Percentiles rank a stretch among this genome's conserved stretches.
phyloP scores from a whole-genome alignment of 2,329 filamentous ascomycete species.

The Pseudogymnoascus sp. region DNA sequence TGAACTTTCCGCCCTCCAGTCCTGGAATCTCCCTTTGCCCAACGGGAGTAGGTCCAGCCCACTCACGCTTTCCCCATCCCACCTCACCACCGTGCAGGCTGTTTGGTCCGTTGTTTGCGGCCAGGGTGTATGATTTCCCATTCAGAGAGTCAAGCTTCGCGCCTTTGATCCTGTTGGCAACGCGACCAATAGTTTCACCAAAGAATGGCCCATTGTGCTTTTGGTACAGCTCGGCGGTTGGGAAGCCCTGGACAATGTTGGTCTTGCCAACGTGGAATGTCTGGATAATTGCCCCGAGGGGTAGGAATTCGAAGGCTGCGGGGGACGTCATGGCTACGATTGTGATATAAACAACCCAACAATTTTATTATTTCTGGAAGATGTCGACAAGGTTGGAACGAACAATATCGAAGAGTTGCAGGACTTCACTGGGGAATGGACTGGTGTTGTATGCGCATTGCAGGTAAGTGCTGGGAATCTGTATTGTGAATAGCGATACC shows the following conservation, averaged over 20 bases:
- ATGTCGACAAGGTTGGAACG: not conserved
- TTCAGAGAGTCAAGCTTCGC: conserved; percentile 69
- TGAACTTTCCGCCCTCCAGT: conserved; percentile 49
- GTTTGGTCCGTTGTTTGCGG: conserved; percentile 71
- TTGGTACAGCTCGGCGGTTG: conserved; percentile 65
- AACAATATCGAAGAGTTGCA: not conserved
- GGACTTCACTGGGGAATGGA: not conserved
- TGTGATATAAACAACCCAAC: not conserved
- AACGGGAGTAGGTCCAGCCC: conserved; percentile 61
- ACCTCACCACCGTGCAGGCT: conserved; percentile 62
- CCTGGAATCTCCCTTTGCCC: conserved; percentile 44
- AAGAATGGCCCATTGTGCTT: conserved; percentile 73
- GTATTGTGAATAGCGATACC: not conserved
- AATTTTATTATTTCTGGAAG: not conserved
- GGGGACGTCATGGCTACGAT: conserved; percentile 9
- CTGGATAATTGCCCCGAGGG: conserved; percentile 73
- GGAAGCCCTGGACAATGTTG: conserved; percentile 87
- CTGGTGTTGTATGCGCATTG: not conserved
- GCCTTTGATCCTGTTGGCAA: conserved; percentile 71
- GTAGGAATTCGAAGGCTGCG: conserved; percentile 55
- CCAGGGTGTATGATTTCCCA: conserved; percentile 58
- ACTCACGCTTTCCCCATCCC: conserved; percentile 77
- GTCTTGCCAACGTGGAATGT: conserved; percentile 66
- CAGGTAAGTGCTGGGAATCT: not conserved
- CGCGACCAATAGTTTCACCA: conserved; percentile 84